Evolutionary conservation across 2,329 filamentous ascomycete species (phyloP).

Genomic region (Tolypocladium endophyticum): DNA sequence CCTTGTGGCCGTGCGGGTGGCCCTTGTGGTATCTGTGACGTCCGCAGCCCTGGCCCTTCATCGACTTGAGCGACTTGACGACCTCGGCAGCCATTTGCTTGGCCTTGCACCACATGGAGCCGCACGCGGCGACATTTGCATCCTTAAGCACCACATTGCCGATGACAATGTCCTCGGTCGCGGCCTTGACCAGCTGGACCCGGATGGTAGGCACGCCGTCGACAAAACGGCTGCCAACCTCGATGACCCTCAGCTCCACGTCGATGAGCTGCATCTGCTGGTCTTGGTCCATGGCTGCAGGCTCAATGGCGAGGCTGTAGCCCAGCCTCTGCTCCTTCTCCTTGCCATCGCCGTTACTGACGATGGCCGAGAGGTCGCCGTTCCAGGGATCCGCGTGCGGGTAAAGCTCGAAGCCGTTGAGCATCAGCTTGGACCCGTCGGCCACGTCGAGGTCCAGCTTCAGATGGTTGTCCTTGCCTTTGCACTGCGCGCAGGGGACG

Average conservation of each 20-base stretch:
- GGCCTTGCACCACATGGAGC: conserved; percentile 41
- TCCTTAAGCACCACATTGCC: conserved; percentile 30
- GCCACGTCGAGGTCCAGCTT: conserved; percentile 45
- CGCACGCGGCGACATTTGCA: conserved; percentile 20
- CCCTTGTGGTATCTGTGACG: conserved; percentile 5
- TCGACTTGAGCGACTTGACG: conserved; percentile 15
- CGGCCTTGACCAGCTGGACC: conserved; percentile 51
- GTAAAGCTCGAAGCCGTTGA: conserved; percentile 54
- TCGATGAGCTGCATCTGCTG: conserved; percentile 40
- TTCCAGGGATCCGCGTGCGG: conserved; percentile 37
- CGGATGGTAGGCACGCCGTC: conserved; percentile 44
- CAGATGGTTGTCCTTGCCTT: conserved; percentile 33
- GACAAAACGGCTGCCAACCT: conserved; percentile 46
- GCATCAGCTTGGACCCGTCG: conserved; percentile 34
- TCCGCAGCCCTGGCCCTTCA: conserved; percentile 14
- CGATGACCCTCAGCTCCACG: conserved; percentile 47
- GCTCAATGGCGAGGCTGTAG: conserved; percentile 34
- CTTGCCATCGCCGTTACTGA: conserved; percentile 29
- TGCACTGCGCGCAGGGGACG: conserved; percentile 45
- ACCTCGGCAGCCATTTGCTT: conserved; percentile 22
- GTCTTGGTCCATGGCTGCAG: conserved; percentile 35
- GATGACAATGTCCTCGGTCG: conserved; percentile 44
- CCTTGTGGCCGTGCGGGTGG: conserved; percentile 4
- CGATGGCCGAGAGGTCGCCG: conserved; percentile 32
- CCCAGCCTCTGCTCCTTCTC: conserved; percentile 32